Conservation (phyloP, 2,329 filamentous ascomycete genomes). For the Neurospora sp. region DNA sequence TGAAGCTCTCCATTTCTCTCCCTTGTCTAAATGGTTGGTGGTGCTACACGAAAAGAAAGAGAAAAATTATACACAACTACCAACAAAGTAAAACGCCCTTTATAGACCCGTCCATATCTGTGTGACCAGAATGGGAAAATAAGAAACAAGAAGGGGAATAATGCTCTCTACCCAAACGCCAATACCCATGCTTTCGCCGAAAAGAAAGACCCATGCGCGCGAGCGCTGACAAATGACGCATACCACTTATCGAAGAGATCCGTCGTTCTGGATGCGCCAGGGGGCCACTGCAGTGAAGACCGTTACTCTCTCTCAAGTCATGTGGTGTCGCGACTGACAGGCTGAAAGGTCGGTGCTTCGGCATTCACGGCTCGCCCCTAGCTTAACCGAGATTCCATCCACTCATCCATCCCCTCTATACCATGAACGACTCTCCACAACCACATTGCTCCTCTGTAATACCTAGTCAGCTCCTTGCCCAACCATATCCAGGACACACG, state of each 20-base stretch:
- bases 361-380: background rate
- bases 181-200: background rate
- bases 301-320: background rate
- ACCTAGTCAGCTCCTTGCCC: no score
- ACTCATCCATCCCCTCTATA: conserved; percentile 29
- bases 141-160: background rate
- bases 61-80: background rate
- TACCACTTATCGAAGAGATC: background rate
- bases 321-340: background rate
- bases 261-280: background rate
- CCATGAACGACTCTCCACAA: conserved; percentile 94
- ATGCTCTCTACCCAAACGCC: conserved; percentile 4
- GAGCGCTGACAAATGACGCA: background rate
- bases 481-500: no score
- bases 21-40: background rate
- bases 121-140: background rate
- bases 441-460: conserved; percentile 81
- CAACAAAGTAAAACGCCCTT: background rate
- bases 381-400: background rate
- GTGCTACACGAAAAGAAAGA: background rate
- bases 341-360: background rate
- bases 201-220: background rate
- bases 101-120: background rate
- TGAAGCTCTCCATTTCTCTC: background rate
- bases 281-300: background rate